Percentiles rank a stretch among this genome's conserved stretches.
Conservation (phyloP, 768 basidiomycete species). For the Auricularia auricula-judae region DNA sequence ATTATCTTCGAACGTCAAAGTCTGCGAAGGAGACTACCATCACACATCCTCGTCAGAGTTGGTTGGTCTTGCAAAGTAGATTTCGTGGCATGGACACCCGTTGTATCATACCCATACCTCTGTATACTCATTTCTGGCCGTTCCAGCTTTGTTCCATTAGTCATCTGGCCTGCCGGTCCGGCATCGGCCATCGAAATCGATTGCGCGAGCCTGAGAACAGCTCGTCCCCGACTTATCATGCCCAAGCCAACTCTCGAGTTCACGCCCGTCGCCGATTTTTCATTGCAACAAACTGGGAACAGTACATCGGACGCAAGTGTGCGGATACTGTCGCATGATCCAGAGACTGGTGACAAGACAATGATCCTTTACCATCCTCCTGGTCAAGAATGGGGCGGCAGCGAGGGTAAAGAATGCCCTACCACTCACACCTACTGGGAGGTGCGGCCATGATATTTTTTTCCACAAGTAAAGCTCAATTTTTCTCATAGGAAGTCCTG, state of each 20-base stretch:
- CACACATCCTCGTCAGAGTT: too few species aligned
- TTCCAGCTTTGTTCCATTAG: too few species aligned
- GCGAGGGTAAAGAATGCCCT: background rate
- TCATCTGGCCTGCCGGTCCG: too few species aligned
- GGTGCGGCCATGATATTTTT: background rate
- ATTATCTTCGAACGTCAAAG: too few species aligned
- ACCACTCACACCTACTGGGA: background rate
- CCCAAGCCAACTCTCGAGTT: background rate
- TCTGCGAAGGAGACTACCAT: too few species aligned
- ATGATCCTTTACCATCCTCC: conserved; percentile 2
- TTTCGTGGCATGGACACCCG: too few species aligned
- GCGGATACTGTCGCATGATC: conserved; percentile 1
- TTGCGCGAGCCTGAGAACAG: too few species aligned
- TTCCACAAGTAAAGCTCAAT: too few species aligned
- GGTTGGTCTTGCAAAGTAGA: too few species aligned
- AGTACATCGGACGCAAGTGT: background rate
- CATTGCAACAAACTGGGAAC: background rate
- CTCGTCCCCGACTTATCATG: background rate
- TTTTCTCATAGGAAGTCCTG: background rate
- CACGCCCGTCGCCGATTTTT: background rate
- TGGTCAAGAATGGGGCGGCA: conserved; percentile 1
- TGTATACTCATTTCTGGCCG: too few species aligned
- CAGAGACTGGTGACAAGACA: conserved; percentile 1
- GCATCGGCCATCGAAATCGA: too few species aligned
- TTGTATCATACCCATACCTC: too few species aligned